Evolutionary conservation across 495 filamentous ascomycete species (phyloP).

Genomic region (Neurospora sp.): DNA sequence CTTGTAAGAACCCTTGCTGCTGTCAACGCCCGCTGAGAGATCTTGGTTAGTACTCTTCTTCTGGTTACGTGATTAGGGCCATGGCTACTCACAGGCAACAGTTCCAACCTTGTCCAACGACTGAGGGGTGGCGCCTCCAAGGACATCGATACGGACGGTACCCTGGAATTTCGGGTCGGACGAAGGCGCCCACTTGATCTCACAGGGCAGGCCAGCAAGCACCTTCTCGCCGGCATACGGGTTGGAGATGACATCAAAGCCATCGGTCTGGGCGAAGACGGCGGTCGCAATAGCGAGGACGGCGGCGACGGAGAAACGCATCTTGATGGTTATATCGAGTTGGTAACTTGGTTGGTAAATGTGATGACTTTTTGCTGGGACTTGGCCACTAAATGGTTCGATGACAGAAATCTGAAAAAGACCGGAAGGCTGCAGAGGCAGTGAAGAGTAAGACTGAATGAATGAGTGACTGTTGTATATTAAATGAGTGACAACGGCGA

Average conservation of each 20-base stretch:
- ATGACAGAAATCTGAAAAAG: slow-evolving; percentile 8
- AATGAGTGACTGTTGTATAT: slow-evolving; percentile 9
- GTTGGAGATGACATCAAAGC: slow-evolving; percentile 30
- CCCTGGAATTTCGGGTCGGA: slow-evolving; percentile 19
- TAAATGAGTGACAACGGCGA: slow-evolving; percentile 4
- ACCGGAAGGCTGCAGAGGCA: background rate
- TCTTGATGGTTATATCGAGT: slow-evolving; percentile 21
- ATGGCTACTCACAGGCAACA: slow-evolving; percentile 30
- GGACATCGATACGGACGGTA: slow-evolving; percentile 28
- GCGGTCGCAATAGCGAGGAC: slow-evolving; percentile 33
- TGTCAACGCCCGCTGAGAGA: slow-evolving; percentile 21
- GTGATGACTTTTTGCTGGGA: background rate
- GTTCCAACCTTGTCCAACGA: slow-evolving; percentile 18
- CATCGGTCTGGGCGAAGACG: slow-evolving; percentile 31
- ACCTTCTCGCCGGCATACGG: slow-evolving; percentile 26
- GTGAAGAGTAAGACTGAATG: background rate
- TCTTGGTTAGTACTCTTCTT: background rate
- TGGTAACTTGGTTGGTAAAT: background rate
- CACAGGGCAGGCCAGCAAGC: slow-evolving; percentile 29
- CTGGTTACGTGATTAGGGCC: background rate
- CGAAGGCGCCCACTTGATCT: slow-evolving; percentile 19
- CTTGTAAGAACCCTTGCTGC: slow-evolving; percentile 17
- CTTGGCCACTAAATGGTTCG: slow-evolving; percentile 1
- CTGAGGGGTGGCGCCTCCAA: slow-evolving; percentile 25
- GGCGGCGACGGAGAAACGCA: slow-evolving; percentile 34